Conservation (phyloP, 129 eudicot genomes). For the Erigeron canadensis region DNA sequence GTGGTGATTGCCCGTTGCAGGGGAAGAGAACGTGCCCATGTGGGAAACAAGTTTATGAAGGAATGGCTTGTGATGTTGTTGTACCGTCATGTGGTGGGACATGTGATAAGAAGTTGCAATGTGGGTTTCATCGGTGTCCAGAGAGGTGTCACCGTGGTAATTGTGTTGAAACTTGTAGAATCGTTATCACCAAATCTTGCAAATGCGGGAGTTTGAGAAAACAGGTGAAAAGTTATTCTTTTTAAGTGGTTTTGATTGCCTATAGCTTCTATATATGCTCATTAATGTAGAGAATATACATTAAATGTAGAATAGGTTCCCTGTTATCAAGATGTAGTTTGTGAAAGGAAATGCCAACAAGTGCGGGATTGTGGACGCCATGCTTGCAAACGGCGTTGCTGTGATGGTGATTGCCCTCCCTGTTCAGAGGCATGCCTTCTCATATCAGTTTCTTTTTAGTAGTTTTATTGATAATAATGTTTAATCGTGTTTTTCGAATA, state of each 20-base stretch:
- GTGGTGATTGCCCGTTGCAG: slow-evolving; percentile 80
- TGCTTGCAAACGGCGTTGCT: slow-evolving; percentile 91
- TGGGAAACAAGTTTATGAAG: slow-evolving; percentile 78
- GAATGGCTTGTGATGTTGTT: slow-evolving; percentile 89
- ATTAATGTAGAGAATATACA: slow-evolving; percentile 23
- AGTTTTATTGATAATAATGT: slow-evolving; percentile 17
- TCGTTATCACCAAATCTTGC: slow-evolving; percentile 66
- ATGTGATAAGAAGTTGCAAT: slow-evolving; percentile 79
- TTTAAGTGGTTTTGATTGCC: not conserved
- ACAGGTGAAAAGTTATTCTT: slow-evolving; percentile 54
- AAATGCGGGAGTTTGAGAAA: slow-evolving; percentile 95
- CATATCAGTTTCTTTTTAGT: not conserved
- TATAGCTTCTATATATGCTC: not conserved
- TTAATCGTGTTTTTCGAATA: not conserved
- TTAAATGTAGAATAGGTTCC: slow-evolving; percentile 84
- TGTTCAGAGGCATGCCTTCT: slow-evolving; percentile 74
- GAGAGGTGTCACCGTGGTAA: slow-evolving; percentile 91
- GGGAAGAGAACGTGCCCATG: slow-evolving; percentile 84
- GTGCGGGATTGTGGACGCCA: slow-evolving; percentile 96
- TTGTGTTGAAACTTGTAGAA: slow-evolving; percentile 78
- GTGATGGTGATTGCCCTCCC: slow-evolving; percentile 97
- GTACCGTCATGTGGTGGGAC: slow-evolving; percentile 84
- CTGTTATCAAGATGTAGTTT: slow-evolving; percentile 92
- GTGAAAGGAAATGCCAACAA: slow-evolving; percentile 88
- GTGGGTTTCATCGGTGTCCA: slow-evolving; percentile 83